Evolutionary conservation across 805 yeast genomes (phyloP), one percentile per base, ranked within the genome.

Genomic region (Saccharomycopsis sp.): DNA sequence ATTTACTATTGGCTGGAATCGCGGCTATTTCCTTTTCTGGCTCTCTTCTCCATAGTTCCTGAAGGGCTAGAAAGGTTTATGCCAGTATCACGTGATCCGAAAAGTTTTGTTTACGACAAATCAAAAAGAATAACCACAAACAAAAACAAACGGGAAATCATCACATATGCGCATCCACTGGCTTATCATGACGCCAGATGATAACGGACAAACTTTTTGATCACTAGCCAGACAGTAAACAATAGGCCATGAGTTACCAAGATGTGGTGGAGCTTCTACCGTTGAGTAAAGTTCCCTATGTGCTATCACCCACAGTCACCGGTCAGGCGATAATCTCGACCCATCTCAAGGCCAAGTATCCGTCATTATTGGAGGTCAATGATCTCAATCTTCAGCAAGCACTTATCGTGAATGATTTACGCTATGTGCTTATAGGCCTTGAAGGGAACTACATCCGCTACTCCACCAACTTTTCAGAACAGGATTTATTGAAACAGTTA

Each of bases 381-480:
- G 52, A 58, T 34, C 66, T 76, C 2, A 74, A 79, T 52, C 76
- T 78, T 2, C 96, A 90, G 67, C 96, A 91, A 67, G 84, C 88
- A 0, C 75, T 84, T 24, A 77, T 94, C 1, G 74, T 87, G 15
- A 76, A 80, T 58, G 99, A 92, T 68, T 67, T 91, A 8, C 65
- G 90, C 20, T 79, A 78, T 64, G 85, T 88, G 1, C 68, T 94
- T 14, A 64, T 83, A 34, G 95, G 95, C 0, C 70, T 78, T 24
- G 96, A 91, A 68, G 97, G 97, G 0, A 75, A 76, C 20, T 89
- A 87, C 66, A 81, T 92, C 40, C 74, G 91, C 50, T 89, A 79
- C 66, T 78, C 84, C 34, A 86, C 82, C 50, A 74, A 76, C 20
- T 89, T 80, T 65, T 80, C 82, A n/a, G 24, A 51, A 50, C 51